A percentile compares a stretch with the other conserved stretches of the same genome.
Conservation (phyloP, 345 rosid species). For the Geranium brycei region DNA sequence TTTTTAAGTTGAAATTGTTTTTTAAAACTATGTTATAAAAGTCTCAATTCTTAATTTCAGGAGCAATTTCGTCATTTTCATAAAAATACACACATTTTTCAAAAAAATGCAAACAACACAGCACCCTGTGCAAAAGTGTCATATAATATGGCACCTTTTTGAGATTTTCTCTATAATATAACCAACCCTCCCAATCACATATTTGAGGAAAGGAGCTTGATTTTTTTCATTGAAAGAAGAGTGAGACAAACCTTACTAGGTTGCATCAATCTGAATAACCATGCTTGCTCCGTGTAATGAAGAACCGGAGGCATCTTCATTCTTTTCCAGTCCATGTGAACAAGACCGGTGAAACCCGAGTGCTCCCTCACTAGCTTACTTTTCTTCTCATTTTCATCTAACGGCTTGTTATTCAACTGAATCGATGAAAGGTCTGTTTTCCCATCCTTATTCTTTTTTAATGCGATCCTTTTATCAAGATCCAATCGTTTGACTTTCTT, state of each 20-base stretch:
- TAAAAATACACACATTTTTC: too few relatives aligned
- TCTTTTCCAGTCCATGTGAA: slow-evolving; percentile 83
- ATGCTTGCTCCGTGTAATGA: slow-evolving; percentile 55
- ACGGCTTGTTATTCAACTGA: slow-evolving; percentile 15
- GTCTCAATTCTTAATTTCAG: too few relatives aligned
- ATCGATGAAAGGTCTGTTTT: slow-evolving; percentile 6
- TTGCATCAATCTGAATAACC: slow-evolving; percentile 91
- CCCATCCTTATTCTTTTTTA: slow-evolving; percentile 35
- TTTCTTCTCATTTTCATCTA: slow-evolving; percentile 47
- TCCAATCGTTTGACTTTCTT: slow-evolving; percentile 49
- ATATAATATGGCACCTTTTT: too few relatives aligned
- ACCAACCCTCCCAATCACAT: too few relatives aligned
- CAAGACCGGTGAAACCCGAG: slow-evolving; percentile 57
- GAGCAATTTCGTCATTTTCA: too few relatives aligned
- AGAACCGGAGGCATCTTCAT: slow-evolving; percentile 97
- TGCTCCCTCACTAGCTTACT: slow-evolving; percentile 62
- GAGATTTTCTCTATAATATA: too few relatives aligned
- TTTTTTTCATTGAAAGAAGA: neutral
- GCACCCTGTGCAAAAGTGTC: too few relatives aligned
- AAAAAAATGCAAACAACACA: too few relatives aligned
- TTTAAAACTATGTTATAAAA: too few relatives aligned
- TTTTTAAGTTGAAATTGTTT: too few relatives aligned
- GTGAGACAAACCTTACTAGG: slow-evolving; percentile 63
- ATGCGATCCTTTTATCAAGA: slow-evolving; percentile 51
- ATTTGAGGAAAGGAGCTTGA: too few relatives aligned